Conservation (phyloP, 495 filamentous ascomycete genomes). For the Xylaria curta region DNA sequence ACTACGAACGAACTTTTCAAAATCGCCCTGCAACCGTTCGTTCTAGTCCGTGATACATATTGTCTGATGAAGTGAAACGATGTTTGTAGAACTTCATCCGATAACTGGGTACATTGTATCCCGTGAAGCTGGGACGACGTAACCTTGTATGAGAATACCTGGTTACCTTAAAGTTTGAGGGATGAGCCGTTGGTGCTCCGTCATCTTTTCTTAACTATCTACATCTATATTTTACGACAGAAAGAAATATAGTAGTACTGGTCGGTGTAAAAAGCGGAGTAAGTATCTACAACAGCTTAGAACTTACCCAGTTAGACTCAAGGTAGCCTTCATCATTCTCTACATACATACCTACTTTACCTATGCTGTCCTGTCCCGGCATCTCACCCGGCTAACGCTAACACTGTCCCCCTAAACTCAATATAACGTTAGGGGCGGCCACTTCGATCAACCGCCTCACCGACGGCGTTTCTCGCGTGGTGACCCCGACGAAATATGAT, state of each 20-base stretch:
- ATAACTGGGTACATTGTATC: background rate
- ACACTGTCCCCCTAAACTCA: conserved; percentile 12
- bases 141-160: conserved; percentile 6
- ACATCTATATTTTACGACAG: background rate
- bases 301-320: background rate
- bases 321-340: background rate
- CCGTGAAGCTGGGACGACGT: conserved; percentile 13
- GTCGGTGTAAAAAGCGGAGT: conserved; percentile 9
- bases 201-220: no score
- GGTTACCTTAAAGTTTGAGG: background rate
- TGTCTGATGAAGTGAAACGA: conserved; percentile 9
- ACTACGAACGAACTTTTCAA: background rate
- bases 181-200: background rate
- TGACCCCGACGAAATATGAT: background rate
- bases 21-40: background rate
- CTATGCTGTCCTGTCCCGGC: conserved; percentile 8
- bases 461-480: conserved; percentile 2
- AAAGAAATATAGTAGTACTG: background rate
- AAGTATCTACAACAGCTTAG: background rate
- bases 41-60: background rate
- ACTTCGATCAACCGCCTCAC: conserved; percentile 6
- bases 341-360: no score
- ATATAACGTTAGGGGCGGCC: background rate
- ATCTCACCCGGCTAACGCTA: conserved; percentile 17
- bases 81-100: background rate